A percentile compares a stretch with the other conserved stretches of the same genome.
Evolutionary conservation across 306 rosid species (phyloP).

Genomic region (Macrotyloma uniflorum): DNA sequence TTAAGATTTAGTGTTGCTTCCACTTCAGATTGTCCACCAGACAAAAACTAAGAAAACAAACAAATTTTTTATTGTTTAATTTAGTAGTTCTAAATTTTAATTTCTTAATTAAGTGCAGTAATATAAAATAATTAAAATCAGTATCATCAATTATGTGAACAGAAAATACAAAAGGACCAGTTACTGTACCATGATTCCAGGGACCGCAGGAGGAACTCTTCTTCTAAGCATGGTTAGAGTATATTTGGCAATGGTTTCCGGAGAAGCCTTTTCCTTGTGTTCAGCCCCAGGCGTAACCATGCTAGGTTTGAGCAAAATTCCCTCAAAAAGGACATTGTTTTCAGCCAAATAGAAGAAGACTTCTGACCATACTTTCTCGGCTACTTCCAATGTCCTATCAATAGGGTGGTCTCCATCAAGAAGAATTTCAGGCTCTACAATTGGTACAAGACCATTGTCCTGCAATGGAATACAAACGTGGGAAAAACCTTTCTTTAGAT

Average conservation of each 20-base stretch:
- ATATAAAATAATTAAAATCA: neutral
- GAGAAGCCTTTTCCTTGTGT: conserved; percentile 88
- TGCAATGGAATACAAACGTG: conserved; percentile 39
- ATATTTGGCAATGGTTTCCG: conserved; percentile 80
- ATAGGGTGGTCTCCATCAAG: conserved; percentile 98
- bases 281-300: conserved; percentile 99
- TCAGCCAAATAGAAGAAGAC: conserved; percentile 94
- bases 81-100: conserved; percentile 14
- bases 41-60: conserved; percentile 69
- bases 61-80: conserved; percentile 25
- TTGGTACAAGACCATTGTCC: conserved; percentile 99
- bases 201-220: conserved; percentile 98
- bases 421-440: conserved; percentile 99
- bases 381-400: conserved; percentile 93
- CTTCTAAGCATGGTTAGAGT: conserved; percentile 84
- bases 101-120: neutral
- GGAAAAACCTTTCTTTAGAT: neutral
- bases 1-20: conserved; percentile 91
- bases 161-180: conserved; percentile 15
- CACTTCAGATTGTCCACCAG: conserved; percentile 97
- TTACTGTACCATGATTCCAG: conserved; percentile 90
- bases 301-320: conserved; percentile 98
- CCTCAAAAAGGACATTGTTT: conserved; percentile 92
- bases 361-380: conserved; percentile 98
- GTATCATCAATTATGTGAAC: conserved; percentile 1